phyloP scores from a whole-genome alignment of 805 yeast species.

The Kazachstania africana region DNA sequence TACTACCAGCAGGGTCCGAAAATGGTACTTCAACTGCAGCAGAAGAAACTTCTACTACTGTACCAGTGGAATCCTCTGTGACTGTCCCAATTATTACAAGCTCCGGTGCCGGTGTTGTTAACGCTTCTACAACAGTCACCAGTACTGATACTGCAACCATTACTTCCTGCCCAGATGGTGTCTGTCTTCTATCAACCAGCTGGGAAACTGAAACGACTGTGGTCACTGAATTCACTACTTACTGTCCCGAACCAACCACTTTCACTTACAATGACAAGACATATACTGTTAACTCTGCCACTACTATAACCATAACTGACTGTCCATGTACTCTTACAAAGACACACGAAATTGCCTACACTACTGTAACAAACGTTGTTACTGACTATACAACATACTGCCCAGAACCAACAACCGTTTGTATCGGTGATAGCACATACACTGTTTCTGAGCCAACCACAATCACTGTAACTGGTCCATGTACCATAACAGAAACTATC shows the following conservation, averaged over 20 bases:
- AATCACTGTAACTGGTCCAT: constrained; percentile 56
- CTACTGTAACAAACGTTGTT: constrained; percentile 30
- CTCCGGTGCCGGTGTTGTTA: background rate
- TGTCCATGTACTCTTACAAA: constrained; percentile 61
- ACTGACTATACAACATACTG: constrained; percentile 72
- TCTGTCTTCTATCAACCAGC: constrained; percentile 1
- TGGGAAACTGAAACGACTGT: constrained; percentile 25
- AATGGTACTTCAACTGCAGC: constrained; percentile 5
- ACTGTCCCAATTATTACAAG: background rate
- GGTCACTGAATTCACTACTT: constrained; percentile 65
- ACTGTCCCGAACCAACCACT: constrained; percentile 70
- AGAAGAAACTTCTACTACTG: background rate
- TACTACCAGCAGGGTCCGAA: constrained; percentile 1
- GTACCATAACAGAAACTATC: constrained; percentile 37
- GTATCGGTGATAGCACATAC: constrained; percentile 55
- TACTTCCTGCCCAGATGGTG: background rate
- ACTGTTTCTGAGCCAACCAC: constrained; percentile 21
- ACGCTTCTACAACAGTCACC: constrained; percentile 1
- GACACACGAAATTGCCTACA: background rate
- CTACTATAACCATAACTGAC: constrained; percentile 78
- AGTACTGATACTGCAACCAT: constrained; percentile 1
- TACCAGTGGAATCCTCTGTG: constrained; percentile 1
- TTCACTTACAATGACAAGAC: constrained; percentile 55
- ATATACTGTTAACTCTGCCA: constrained; percentile 64
- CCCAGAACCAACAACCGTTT: constrained; percentile 57